Base-by-base conservation (phyloP, 371 early-diverging fungal genomes). In the Dipsacomyces acuminosporus region DNA sequence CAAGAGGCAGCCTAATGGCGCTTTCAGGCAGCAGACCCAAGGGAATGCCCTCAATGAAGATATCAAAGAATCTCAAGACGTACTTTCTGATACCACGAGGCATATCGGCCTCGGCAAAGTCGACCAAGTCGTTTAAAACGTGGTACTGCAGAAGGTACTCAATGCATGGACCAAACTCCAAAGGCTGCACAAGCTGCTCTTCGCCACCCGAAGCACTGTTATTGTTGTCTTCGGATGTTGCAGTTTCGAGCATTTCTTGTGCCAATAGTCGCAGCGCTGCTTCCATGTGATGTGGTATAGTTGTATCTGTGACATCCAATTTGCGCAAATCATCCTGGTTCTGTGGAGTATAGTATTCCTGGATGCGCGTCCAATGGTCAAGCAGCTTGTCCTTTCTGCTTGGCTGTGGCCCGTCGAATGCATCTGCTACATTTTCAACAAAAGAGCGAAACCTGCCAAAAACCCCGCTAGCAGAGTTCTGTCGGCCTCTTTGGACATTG, bases 81-180 rank as follows among this genome's bases (percentile, higher is more conserved):
- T 64, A 51, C 17, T 47, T 44, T n/a, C 64, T 51, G 52, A 70
- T 51, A 1, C 71, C 71, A 4, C 64, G 59, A 14, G 71, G 71
- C 51, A 43, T 14, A 14, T 70, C 71, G 8, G 26, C 57, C 8
- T 64, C 64, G 1, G 64, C 71, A 26, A 59, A 45, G n/a, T 70
- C 64, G 15, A 56, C 71, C 40, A 70, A 41, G 34, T 59, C 56
- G 46, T 59, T 59, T 3, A 70, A 36, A 3, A 70, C 56, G 2
- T 64, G 71, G 60, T 59, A 63, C 53, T 63, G 64, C 41, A 63
- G 42, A 22, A 70, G 47, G 25, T 54, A 63, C 64, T 70, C 71
- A 22, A 70, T 35, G 38, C 71, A 70, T 22, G 71, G 52, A 4
- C 71, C 71, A 18, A 70, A 59, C 44, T 70, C 60, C 14, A 70